These are phyloP conservation scores for Penicillium salamii DNA, from an alignment of 495 filamentous ascomycete genomes.

Conservation along the genomic window DNA sequence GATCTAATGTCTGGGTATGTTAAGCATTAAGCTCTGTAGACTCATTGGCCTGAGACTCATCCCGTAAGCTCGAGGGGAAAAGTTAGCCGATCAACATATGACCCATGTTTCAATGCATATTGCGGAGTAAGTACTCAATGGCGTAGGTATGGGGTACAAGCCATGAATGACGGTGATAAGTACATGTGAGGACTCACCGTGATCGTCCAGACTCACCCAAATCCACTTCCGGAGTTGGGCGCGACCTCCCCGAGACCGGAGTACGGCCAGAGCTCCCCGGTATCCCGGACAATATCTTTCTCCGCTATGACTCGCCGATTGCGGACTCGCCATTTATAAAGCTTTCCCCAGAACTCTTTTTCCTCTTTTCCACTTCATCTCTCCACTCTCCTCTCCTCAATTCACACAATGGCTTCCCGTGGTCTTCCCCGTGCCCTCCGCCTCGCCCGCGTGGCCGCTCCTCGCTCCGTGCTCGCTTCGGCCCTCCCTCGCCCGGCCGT, in stretches of 20 bases:
- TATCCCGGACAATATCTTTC: background rate
- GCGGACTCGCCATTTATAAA: conserved; percentile 17
- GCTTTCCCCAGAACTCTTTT: conserved; percentile 20
- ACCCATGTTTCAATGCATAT: too few relatives aligned
- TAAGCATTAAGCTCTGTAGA: too few relatives aligned
- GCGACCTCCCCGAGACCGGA: background rate
- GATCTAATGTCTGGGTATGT: too few relatives aligned
- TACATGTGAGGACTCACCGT: too few relatives aligned
- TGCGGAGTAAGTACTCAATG: too few relatives aligned
- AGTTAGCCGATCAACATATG: too few relatives aligned
- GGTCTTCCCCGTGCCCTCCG: conserved; percentile 79
- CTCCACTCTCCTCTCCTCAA: conserved; percentile 24
- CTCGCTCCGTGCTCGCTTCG: conserved; percentile 47
- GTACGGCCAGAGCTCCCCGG: background rate
- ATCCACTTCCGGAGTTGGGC: background rate
- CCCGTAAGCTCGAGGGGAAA: too few relatives aligned
- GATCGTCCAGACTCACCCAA: background rate
- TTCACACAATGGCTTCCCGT: conserved; percentile 81
- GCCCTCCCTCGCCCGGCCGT: conserved; percentile 45
- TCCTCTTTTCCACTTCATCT: conserved; percentile 17
- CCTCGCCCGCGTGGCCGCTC: conserved; percentile 67
- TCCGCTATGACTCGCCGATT: conserved; percentile 8
- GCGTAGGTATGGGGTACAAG: too few relatives aligned
- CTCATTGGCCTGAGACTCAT: too few relatives aligned
- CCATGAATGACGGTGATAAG: too few relatives aligned